A percentile compares a stretch with the other conserved stretches of the same genome.
Conservation (phyloP, 2,329 filamentous ascomycete genomes). For the Diplodia seriata region DNA sequence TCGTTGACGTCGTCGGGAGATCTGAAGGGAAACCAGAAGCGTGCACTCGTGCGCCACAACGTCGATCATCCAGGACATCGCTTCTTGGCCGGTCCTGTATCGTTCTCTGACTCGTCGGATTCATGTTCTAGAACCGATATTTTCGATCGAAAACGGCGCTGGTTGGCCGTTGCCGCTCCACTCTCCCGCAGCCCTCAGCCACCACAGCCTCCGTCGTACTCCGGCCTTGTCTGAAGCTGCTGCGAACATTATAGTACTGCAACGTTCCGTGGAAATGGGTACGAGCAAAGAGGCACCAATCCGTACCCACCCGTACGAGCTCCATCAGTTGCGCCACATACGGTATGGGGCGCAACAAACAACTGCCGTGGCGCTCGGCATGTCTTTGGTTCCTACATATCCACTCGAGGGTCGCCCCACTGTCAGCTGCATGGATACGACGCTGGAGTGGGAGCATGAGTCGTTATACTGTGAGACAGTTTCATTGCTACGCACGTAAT, state of each 20-base stretch:
- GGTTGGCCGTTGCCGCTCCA: not conserved
- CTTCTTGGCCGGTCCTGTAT: not conserved
- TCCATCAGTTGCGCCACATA: not conserved
- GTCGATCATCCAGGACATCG: not conserved
- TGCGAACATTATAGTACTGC: not conserved
- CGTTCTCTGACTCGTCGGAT: not conserved
- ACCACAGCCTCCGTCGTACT: not conserved
- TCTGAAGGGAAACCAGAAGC: not conserved
- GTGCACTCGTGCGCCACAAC: not conserved
- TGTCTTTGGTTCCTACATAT: not conserved
- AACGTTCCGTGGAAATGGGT: not conserved
- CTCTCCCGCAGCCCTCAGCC: not conserved
- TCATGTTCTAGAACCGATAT: not conserved
- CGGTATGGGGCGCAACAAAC: not conserved
- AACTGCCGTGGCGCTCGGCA: not conserved
- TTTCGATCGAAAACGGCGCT: not conserved
- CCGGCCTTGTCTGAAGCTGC: not conserved
- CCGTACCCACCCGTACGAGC: not conserved
- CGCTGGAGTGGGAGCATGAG: conserved; percentile 6
- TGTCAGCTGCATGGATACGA: not conserved
- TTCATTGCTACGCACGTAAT: not conserved
- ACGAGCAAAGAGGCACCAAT: not conserved
- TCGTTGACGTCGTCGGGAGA: conserved; percentile 8
- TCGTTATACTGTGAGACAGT: conserved; percentile 6
- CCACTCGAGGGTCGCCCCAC: not conserved